phyloP scores from a whole-genome alignment of 139 green algal genomes.

The Parachlorella kessleri region DNA sequence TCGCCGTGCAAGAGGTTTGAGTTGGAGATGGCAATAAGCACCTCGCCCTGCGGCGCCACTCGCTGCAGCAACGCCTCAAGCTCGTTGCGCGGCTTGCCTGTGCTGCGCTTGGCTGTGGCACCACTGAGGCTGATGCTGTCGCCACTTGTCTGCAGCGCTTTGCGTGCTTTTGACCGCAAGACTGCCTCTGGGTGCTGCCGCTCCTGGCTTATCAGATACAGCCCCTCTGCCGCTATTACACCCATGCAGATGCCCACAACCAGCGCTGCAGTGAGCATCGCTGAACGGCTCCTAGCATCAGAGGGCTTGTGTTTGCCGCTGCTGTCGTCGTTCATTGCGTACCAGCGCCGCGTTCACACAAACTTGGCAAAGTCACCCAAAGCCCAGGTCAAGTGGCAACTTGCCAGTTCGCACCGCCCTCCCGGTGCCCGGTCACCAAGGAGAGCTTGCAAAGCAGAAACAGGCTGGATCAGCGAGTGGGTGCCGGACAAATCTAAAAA shows the following conservation, averaged over 20 bases:
- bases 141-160: too few relatives aligned
- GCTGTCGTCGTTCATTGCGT: conserved; percentile 9
- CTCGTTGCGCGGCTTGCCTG: conserved; percentile 41
- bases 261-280: conserved; percentile 50
- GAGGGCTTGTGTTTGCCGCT: conserved; percentile 29
- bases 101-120: too few relatives aligned
- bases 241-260: conserved; percentile 66
- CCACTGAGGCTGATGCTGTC: too few relatives aligned
- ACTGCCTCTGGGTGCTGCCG: conserved; percentile 1
- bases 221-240: conserved; percentile 61
- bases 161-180: too few relatives aligned
- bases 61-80: conserved; percentile 56
- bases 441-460: too few relatives aligned
- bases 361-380: not conserved
- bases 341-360: too few relatives aligned
- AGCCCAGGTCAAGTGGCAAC: too few relatives aligned
- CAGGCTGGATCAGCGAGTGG: too few relatives aligned
- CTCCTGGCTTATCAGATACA: conserved; percentile 52
- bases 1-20: conserved; percentile 72
- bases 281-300: too few relatives aligned
- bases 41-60: conserved; percentile 80
- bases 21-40: conserved; percentile 92
- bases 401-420: not conserved
- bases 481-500: too few relatives aligned
- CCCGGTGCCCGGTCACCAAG: not conserved